These are phyloP conservation scores for Mallotus nudiflorus DNA, from an alignment of 345 rosid genomes.

Conservation along the genomic window DNA sequence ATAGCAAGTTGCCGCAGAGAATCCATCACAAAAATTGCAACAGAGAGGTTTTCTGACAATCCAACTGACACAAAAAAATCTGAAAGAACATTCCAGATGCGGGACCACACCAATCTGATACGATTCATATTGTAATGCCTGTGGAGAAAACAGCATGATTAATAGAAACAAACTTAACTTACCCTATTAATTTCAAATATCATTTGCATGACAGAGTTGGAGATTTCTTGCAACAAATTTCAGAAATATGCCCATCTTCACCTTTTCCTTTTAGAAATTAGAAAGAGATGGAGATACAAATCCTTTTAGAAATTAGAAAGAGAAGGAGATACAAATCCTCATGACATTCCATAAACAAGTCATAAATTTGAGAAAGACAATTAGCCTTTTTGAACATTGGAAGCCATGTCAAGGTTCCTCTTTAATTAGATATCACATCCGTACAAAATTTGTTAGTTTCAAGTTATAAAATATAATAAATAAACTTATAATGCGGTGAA, in stretches of 20 bases:
- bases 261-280: neutral
- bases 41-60: conserved; percentile 92
- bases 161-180: neutral
- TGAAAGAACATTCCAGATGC: conserved; percentile 93
- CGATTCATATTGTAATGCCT: conserved; percentile 98
- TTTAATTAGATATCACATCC: neutral
- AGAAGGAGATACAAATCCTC: neutral
- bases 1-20: conserved; percentile 94
- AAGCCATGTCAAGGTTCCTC: neutral
- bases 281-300: neutral
- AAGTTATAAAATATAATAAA: neutral
- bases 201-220: neutral
- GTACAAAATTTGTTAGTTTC: neutral
- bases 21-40: conserved; percentile 97
- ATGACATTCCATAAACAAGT: neutral
- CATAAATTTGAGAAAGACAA: neutral
- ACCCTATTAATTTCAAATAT: neutral
- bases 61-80: conserved; percentile 96
- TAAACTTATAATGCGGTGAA: conserved; percentile 5
- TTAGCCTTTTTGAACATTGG: neutral
- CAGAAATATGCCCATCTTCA: conserved; percentile 3
- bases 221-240: neutral
- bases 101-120: conserved; percentile 96
- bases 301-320: neutral
- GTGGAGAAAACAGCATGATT: conserved; percentile 33